Evolutionary conservation across 164 flowering plant species (phyloP), one percentile per base, ranked within the genome.

Genomic region (Paratinospora sagittata): DNA sequence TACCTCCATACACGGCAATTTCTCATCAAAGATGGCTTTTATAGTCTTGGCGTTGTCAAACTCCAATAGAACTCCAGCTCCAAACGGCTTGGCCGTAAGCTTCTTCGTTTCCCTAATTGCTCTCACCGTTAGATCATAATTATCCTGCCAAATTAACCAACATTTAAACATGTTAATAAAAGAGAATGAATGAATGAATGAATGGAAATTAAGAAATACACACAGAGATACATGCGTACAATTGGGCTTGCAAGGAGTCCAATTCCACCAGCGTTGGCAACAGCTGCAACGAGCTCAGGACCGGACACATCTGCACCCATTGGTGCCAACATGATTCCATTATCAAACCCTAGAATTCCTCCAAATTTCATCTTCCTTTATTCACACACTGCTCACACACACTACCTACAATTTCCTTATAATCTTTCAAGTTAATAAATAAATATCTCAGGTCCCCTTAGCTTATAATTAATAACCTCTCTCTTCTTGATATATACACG

Each of bases 251-350:
- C 78, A 23, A 78, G 30, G 52, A 78, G 76, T 12, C 78, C 76
- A 21, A 78, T 72, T 16, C 74, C 76, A 27, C 78, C 81, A 19
- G 81, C 75, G 68, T 75, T 78, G 49, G 81, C 76, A 0, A 78
- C 81, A 19, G 76, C 76, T 1, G 81, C 81, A 2, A 78, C 76
- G 16, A 78, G 78, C 67, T 72, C 71, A 0, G 78, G 73, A 8
- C 81, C 81, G 2, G 81, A 43, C 7, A 78, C 71, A 21, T 75
- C 78, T 3, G 78, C 73, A 33, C 81, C 81, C 78, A 78, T 78
- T 30, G 81, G 81, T 65, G 81, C 78, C 39, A 75, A 62, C 11
- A 78, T 65, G 23, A 78, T 72, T 24, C 81, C 81, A 45, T 49
- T 61, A 41, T 78, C 80, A 33, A 78, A 78, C 24, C 81, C 81